A percentile compares a stretch with the other conserved stretches of the same genome.
These are phyloP conservation scores for Platanthera guangdongensis DNA, from an alignment of 106 monocot genomes.

Conservation along the genomic window DNA sequence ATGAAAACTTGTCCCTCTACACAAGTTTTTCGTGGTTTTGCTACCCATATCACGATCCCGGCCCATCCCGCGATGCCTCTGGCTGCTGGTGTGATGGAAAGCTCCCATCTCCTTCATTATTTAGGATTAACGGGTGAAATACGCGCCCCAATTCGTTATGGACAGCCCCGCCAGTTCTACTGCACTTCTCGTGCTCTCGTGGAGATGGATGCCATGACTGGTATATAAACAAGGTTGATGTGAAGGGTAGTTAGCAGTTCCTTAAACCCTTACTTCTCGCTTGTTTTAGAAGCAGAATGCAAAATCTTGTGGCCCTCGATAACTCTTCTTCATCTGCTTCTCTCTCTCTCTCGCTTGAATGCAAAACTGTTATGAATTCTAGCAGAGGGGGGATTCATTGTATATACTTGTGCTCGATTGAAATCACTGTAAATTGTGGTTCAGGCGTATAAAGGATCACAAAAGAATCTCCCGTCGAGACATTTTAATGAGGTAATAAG, in stretches of 20 bases:
- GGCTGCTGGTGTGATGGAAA: too few species aligned
- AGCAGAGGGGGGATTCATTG: conserved; percentile 1
- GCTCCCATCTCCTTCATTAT: too few species aligned
- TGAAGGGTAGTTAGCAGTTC: conserved; percentile 78
- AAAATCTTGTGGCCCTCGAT: conserved; percentile 85
- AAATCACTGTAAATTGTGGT: conserved; percentile 78
- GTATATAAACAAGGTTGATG: conserved; percentile 78
- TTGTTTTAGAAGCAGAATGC: conserved; percentile 43
- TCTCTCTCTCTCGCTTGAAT: not conserved
- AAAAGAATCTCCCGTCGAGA: conserved; percentile 72
- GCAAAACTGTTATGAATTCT: not conserved
- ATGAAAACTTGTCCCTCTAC: too few species aligned
- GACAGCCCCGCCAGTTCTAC: too few species aligned
- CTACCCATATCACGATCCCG: too few species aligned
- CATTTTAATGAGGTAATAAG: conserved; percentile 91
- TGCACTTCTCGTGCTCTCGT: not conserved
- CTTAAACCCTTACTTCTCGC: conserved; percentile 44
- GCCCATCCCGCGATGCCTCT: too few species aligned
- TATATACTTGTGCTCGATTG: not conserved
- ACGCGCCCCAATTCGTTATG: too few species aligned
- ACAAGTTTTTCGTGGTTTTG: too few species aligned
- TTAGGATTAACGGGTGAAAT: too few species aligned
- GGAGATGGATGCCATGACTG: conserved; percentile 70
- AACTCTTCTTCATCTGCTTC: not conserved
- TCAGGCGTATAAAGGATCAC: conserved; percentile 92